phyloP scores from a whole-genome alignment of 352 stramenopile genomes.

The Phytophthora quininea region DNA sequence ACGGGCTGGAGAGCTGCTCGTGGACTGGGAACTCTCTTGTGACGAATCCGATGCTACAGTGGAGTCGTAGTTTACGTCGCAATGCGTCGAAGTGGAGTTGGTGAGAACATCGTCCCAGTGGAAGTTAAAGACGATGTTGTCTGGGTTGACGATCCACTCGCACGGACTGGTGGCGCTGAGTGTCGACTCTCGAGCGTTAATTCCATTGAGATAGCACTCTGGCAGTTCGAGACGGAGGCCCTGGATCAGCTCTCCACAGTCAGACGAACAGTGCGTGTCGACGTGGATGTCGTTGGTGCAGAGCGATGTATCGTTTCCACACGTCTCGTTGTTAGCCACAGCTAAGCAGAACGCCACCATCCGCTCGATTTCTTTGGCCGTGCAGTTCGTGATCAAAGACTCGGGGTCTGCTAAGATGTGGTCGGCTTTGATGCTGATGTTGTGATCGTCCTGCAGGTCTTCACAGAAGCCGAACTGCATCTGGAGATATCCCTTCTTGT shows the following conservation, averaged over 20 bases:
- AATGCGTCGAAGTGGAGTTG: slow-evolving; percentile 3
- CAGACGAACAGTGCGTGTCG: slow-evolving; percentile 8
- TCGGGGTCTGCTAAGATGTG: slow-evolving; percentile 6
- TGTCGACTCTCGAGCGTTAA: slow-evolving; percentile 6
- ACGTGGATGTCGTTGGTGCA: slow-evolving; percentile 19
- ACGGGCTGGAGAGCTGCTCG: not conserved
- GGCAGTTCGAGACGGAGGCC: slow-evolving; percentile 5
- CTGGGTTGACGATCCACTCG: slow-evolving; percentile 17
- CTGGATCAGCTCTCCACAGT: slow-evolving; percentile 13
- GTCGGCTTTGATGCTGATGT: slow-evolving; percentile 20
- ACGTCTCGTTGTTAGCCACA: slow-evolving; percentile 16
- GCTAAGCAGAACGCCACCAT: slow-evolving; percentile 19
- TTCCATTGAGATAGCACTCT: slow-evolving; percentile 17
- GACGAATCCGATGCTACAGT: slow-evolving; percentile 1
- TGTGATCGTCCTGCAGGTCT: slow-evolving; percentile 8
- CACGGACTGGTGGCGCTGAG: slow-evolving; percentile 7
- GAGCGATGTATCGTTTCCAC: slow-evolving; percentile 14
- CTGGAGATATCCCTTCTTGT: slow-evolving; percentile 37
- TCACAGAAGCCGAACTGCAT: slow-evolving; percentile 22
- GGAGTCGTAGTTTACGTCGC: slow-evolving; percentile 16
- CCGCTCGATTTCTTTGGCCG: slow-evolving; percentile 11
- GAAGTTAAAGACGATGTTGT: slow-evolving; percentile 20
- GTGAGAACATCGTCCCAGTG: slow-evolving; percentile 15
- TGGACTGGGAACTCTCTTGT: not conserved
- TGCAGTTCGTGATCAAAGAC: slow-evolving; percentile 18